Percentiles rank a stretch among this genome's conserved stretches.
These are phyloP conservation scores for Rhodosporidiobolus sp. DNA, from an alignment of 768 basidiomycete genomes.

Conservation along the genomic window DNA sequence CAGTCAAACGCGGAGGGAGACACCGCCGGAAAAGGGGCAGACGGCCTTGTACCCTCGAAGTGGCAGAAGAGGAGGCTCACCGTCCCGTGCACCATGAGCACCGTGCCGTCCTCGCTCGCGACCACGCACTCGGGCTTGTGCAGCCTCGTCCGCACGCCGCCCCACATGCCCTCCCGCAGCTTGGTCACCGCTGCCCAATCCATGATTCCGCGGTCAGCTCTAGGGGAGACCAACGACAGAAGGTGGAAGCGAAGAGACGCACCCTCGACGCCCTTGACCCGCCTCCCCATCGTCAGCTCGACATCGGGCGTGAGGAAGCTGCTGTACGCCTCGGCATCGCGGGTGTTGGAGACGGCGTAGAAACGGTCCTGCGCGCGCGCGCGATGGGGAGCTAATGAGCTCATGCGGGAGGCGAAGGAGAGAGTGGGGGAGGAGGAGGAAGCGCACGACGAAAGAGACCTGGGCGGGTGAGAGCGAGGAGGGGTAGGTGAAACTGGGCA, in stretches of 20 bases:
- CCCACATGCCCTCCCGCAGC: conserved; percentile 35
- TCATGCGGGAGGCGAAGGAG: no score
- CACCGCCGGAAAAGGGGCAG: no score
- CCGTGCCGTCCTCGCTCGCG: conserved; percentile 1
- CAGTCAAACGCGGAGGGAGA: no score
- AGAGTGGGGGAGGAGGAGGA: no score
- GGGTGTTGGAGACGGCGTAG: conserved; percentile 1
- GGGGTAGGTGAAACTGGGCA: neutral
- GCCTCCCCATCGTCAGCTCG: conserved; percentile 30
- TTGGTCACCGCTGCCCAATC: conserved; percentile 20
- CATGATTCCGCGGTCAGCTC: neutral
- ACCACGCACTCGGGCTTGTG: conserved; percentile 11
- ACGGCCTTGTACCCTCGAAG: no score
- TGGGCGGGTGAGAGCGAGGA: neutral
- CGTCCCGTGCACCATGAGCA: conserved; percentile 30
- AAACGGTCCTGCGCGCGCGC: neutral
- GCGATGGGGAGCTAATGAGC: no score
- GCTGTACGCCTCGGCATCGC: conserved; percentile 2
- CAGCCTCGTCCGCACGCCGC: conserved; percentile 16
- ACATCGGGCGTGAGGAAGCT: conserved; percentile 11
- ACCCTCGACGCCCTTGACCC: conserved; percentile 11
- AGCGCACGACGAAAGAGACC: neutral
- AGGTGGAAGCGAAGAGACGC: neutral
- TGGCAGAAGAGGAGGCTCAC: no score
- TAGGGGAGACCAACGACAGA: no score